Evolutionary conservation across 441 rosid genomes (phyloP).

Genomic region (Populus hybrid): DNA sequence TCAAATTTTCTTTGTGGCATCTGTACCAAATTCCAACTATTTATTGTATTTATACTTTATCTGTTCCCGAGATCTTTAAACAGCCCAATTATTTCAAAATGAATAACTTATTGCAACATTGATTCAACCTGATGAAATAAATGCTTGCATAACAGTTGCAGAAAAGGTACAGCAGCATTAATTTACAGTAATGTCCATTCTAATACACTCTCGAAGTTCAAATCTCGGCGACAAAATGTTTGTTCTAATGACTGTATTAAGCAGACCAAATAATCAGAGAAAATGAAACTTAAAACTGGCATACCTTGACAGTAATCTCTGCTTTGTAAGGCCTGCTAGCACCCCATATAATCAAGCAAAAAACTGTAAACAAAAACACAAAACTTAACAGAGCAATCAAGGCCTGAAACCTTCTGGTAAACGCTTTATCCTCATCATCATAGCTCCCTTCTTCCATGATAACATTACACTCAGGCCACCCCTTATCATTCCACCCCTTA

Average conservation of each 20-base stretch:
- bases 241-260: neutral
- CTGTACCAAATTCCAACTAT: neutral
- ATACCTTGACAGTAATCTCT: conserved; percentile 61
- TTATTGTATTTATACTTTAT: neutral
- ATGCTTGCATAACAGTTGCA: neutral
- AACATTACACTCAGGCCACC: conserved; percentile 84
- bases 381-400: conserved; percentile 52
- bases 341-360: conserved; percentile 90
- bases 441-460: conserved; percentile 73
- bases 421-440: conserved; percentile 62
- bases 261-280: neutral
- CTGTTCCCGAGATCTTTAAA: neutral
- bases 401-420: conserved; percentile 57
- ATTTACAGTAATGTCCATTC: neutral
- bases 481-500: conserved; percentile 76
- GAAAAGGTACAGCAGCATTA: neutral
- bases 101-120: neutral
- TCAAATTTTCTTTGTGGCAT: neutral
- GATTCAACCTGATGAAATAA: neutral
- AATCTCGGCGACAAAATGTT: neutral
- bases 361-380: conserved; percentile 63
- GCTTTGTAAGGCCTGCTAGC: conserved; percentile 88
- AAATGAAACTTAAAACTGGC: neutral
- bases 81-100: neutral
- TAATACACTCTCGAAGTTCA: neutral